phyloP scores from a whole-genome alignment of 768 basidiomycete genomes.

The Mycena rebaudengoi region DNA sequence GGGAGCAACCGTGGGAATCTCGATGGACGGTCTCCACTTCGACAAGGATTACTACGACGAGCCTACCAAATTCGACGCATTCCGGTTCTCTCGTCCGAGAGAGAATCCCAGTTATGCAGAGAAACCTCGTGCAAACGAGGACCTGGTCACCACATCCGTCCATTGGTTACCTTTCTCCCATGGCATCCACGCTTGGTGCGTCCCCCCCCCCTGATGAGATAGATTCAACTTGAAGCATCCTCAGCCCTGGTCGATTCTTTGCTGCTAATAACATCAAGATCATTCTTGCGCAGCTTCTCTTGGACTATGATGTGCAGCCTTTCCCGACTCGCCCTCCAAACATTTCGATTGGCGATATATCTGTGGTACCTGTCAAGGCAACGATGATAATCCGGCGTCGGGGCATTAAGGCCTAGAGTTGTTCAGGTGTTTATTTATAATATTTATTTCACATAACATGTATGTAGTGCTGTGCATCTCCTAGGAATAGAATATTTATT shows the following conservation, averaged over 20 bases:
- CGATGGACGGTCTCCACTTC: conserved; percentile 24
- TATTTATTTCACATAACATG: background rate
- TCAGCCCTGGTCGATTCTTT: conserved; percentile 28
- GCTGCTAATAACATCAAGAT: conserved; percentile 25
- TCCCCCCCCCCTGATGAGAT: background rate
- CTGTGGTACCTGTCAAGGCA: conserved; percentile 19
- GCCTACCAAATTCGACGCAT: conserved; percentile 14
- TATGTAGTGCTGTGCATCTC: too few relatives aligned
- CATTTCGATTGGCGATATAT: conserved; percentile 19
- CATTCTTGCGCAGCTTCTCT: conserved; percentile 21
- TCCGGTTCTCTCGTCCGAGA: conserved; percentile 21
- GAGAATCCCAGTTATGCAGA: conserved; percentile 4
- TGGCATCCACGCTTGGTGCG: conserved; percentile 22
- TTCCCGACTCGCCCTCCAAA: conserved; percentile 9
- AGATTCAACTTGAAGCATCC: background rate
- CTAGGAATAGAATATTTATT: too few relatives aligned
- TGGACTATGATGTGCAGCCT: conserved; percentile 26
- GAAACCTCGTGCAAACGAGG: conserved; percentile 17
- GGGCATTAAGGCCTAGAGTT: background rate
- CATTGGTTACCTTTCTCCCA: conserved; percentile 13
- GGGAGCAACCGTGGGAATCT: conserved; percentile 13
- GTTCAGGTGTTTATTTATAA: background rate
- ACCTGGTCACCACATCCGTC: conserved; percentile 16
- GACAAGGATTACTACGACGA: conserved; percentile 15
- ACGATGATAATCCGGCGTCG: conserved; percentile 20